Base-by-base conservation (phyloP, 768 basidiomycete species). In the Phaeotremella skinneri region DNA sequence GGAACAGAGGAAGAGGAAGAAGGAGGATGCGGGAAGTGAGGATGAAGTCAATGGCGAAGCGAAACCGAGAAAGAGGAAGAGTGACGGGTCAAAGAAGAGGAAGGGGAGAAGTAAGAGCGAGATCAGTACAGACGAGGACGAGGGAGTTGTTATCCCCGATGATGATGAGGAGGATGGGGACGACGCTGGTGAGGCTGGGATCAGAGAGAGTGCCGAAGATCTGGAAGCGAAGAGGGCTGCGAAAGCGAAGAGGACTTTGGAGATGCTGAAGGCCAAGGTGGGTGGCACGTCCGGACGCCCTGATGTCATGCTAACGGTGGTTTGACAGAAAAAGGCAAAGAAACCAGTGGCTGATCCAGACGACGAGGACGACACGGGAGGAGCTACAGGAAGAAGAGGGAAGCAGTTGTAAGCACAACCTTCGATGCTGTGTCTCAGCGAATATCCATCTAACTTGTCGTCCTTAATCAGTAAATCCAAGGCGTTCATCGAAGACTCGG, bases 401-500 rank as follows among this genome's bases (percentile, higher is more conserved):
- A 61, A 58, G 51, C 49, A 54, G 52, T 63, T 58, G 61, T 66
- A 47, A 31, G 64, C 58, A 3, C 27, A 20, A 41, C 20, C 52
- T n/a, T 49, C n/a, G n/a, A n/a, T n/a, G n/a, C 17, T 5, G 32
- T 23, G 20, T 23, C 2, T 50, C 49, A 17, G 6, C 3, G 21
- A 45, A n/a, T 7, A 14, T 39, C 51, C 42, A 61, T 50, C 61
- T 7, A 34, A 29, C 45, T 37, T 21, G 62, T 51, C 25, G 34
- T 32, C 25, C 3, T 31, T n/a, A 20, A 57, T 13, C 61, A 92
- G 91, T 72, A 93, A 92, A 81, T 91, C 89, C 70, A 91, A 90
- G 77, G 91, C 86, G 68, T 83, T 85, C 76, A 84, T 94, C 49
- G 87, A 87, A 5, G 90, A 92, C 73, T 90, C 89, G 2, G 91